Evolutionary conservation across 2,329 filamentous ascomycete genomes (phyloP), one percentile per base, ranked within the genome.

Genomic region (Didymella sp.): DNA sequence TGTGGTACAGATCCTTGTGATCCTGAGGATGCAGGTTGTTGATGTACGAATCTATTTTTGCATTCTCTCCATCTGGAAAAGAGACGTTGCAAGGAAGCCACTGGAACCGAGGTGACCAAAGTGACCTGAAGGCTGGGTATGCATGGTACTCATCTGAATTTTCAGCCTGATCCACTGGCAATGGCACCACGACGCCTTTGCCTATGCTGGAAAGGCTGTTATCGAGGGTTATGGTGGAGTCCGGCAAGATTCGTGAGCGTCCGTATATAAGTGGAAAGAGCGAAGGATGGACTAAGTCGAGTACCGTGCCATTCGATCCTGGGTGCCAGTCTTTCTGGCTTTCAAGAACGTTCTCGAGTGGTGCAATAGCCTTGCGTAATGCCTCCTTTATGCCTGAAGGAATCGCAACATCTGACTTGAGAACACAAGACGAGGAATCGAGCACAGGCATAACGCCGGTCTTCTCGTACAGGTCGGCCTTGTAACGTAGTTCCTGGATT

Each of bases 181-280:
- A 33, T 47, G 47, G 35, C 15, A 37, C 15, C 24, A 58, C 49
- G 15, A 62, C 56, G 24, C 61, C 58, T n/a, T 56, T 43, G 7
- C 58, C 63, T 25, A 51, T 49, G 4, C 15, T 35, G 9, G 42
- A 6, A 17, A 64, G 33, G 45, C 60, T 64, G 45, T 66, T 38
- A 5, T 58, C 48, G 9, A 69, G 25, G 15, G 49, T 56, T 3
- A 67, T 57, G 12, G 37, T 49, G 7, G 51, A 56, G 22, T 61
- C 27, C 12, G 38, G 35, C 3, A 70, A 42, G 30, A 67, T 64
- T 19, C 56, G 45, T 22, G 52, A 56, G 30, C 56, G 53, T 0
- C 82, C 84, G 61, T 85, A 86, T 1, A 85, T 67, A 0, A 89
- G 72, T 0, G 87, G 86, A 61, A 81, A 89, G 3, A 89, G 75